Percentiles rank a stretch among this genome's conserved stretches.
phyloP scores from a whole-genome alignment of 1,139 yeast genomes.

The Petasospora fabianii region DNA sequence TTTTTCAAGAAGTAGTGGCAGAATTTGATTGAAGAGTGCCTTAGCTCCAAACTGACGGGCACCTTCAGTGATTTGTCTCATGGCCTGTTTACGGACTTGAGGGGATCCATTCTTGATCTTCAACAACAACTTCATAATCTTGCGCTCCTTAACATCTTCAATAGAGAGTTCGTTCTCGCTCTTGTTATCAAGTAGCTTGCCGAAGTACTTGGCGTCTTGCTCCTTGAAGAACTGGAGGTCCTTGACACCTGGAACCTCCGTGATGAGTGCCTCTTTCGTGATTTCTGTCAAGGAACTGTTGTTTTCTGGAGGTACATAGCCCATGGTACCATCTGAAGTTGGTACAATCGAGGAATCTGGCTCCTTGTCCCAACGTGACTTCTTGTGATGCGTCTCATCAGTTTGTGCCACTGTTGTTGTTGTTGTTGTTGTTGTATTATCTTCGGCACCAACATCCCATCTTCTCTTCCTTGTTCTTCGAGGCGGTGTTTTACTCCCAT shows the following conservation, averaged over 20 bases:
- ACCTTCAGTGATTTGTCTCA: conserved; percentile 63
- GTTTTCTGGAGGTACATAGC: conserved; percentile 33
- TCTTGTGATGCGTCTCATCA: conserved; percentile 10
- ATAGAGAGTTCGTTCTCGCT: conserved; percentile 36
- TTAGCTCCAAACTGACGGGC: conserved; percentile 69
- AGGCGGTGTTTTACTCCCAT: conserved; percentile 29
- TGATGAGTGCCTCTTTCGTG: conserved; percentile 36
- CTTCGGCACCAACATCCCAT: conserved; percentile 30
- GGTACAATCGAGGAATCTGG: neutral
- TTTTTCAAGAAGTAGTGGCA: conserved; percentile 74
- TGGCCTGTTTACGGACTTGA: conserved; percentile 60
- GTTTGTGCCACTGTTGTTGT: neutral
- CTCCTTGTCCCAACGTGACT: conserved; percentile 25
- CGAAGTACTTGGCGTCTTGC: conserved; percentile 71
- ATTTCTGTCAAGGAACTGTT: conserved; percentile 26
- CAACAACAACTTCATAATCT: conserved; percentile 60
- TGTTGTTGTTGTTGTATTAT: conserved; percentile 23
- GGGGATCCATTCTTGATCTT: conserved; percentile 79
- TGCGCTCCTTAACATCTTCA: conserved; percentile 57
- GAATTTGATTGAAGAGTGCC: conserved; percentile 58
- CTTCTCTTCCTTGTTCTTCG: conserved; percentile 28
- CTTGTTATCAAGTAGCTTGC: conserved; percentile 46
- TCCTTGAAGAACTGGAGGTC: conserved; percentile 66
- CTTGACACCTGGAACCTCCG: conserved; percentile 61
- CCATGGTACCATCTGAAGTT: conserved; percentile 1